Conservation (phyloP, 805 yeast genomes). For the Tetrapisispora phaffii region DNA sequence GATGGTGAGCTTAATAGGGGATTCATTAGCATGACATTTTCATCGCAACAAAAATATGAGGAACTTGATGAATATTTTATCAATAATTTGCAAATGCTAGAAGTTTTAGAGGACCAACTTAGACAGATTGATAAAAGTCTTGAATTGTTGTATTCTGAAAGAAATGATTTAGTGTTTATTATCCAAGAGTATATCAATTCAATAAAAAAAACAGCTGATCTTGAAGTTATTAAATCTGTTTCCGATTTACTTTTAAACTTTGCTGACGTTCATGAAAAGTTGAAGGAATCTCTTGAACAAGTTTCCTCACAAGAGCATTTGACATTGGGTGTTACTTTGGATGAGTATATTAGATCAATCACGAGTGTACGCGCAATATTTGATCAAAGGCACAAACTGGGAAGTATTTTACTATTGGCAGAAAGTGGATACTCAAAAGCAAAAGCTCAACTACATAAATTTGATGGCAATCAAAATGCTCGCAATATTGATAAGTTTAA, state of each 20-base stretch:
- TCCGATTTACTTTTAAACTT: conserved; percentile 57
- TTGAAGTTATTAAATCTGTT: conserved; percentile 62
- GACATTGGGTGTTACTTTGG: conserved; percentile 75
- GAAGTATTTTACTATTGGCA: conserved; percentile 36
- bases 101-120: conserved; percentile 62
- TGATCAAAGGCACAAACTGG: conserved; percentile 55
- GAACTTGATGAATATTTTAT: conserved; percentile 75
- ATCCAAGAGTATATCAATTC: conserved; percentile 55
- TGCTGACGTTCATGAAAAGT: conserved; percentile 57
- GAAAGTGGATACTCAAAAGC: conserved; percentile 31
- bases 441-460: conserved; percentile 1
- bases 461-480: conserved; percentile 15
- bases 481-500: conserved; percentile 57
- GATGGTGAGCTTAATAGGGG: conserved; percentile 53
- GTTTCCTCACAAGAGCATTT: conserved; percentile 75
- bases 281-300: conserved; percentile 66
- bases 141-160: conserved; percentile 61
- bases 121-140: conserved; percentile 57
- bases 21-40: conserved; percentile 54
- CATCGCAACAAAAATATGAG: conserved; percentile 52
- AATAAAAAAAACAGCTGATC: conserved; percentile 50
- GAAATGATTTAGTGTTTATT: conserved; percentile 60
- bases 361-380: conserved; percentile 65
- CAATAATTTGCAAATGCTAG: conserved; percentile 58
- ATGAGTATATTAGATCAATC: conserved; percentile 73